Conservation (phyloP, 352 stramenopile species). For the Chrysophaeum taylorii region DNA sequence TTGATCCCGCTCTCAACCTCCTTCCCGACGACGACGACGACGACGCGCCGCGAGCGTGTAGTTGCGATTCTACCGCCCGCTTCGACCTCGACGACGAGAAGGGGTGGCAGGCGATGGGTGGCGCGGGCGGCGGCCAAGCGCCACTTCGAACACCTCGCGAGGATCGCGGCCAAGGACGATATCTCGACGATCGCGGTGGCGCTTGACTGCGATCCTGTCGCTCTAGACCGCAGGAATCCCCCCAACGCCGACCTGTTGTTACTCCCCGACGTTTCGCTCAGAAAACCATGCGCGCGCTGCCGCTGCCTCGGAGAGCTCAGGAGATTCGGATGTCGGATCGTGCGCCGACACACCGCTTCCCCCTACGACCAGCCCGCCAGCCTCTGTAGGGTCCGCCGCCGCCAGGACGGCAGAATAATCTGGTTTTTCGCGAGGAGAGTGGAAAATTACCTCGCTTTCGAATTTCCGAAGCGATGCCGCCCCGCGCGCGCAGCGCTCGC, state of each 20-base stretch:
- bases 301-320: not conserved
- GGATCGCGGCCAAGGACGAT: not conserved
- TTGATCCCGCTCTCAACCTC: too few relatives aligned
- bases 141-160: not conserved
- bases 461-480: too few relatives aligned
- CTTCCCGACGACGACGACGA: not conserved
- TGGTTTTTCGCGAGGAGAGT: too few relatives aligned
- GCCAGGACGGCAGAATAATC: too few relatives aligned
- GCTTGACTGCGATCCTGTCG: not conserved
- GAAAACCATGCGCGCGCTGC: not conserved
- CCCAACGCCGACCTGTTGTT: not conserved
- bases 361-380: not conserved
- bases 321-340: not conserved
- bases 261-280: not conserved
- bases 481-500: too few relatives aligned
- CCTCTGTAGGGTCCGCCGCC: too few relatives aligned
- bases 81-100: not conserved
- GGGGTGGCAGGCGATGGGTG: not conserved
- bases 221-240: not conserved
- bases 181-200: not conserved
- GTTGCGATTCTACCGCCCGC: not conserved
- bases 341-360: not conserved
- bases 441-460: too few relatives aligned
- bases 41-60: not conserved
- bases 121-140: not conserved